Base-by-base conservation (phyloP, 148 eudicot genomes). In the Suaeda aralocaspica region DNA sequence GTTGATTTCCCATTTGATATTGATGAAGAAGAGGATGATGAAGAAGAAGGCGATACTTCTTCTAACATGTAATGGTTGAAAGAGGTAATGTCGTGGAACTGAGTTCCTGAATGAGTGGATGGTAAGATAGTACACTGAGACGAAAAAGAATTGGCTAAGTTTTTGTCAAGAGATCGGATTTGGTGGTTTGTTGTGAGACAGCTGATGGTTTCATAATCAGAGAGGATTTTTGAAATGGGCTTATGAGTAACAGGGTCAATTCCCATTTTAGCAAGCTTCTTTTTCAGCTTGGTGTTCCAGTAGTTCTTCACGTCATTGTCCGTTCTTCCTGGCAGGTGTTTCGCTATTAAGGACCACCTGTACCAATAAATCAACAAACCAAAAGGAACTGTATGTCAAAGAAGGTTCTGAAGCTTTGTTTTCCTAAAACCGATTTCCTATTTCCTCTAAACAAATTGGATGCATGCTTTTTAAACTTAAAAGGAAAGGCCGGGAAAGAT, bases 201-300 rank as follows among this genome's bases (percentile, higher is more conserved):
- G 55, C 79, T 85, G 76, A 92, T 85, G 61, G 70, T 88, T 61
- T 81, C 87, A 61, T 76, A 93, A 46, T 93, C 98, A 9, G 86
- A 78, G 55, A 90, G 73, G 66, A 88, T 77, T 73, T 90, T 92
- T 13, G 92, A 70, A 73, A 82, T 72, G 59, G 98, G 96, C 72
- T 93, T 90, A 66, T 90, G 98, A 49, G 98, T 93, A 3, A 93
- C 52, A 1, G 96, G 96, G 61, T 93, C 98, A 6, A 93, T 93
- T 41, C 91, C 95, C 87, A 88, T 82, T 50, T 88, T 88, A 25
- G 71, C 45, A 0, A 93, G 95, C 82, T 87, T 93, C 83, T 93
- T 93, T 74, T 86, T 90, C 25, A 93, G 87, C 69, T 93, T 93
- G 0, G 98, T 90, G 79, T 90, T 93, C 98, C 96, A 93, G 78